Conservation (phyloP, 768 basidiomycete species). For the Exsudoporus frostii region DNA sequence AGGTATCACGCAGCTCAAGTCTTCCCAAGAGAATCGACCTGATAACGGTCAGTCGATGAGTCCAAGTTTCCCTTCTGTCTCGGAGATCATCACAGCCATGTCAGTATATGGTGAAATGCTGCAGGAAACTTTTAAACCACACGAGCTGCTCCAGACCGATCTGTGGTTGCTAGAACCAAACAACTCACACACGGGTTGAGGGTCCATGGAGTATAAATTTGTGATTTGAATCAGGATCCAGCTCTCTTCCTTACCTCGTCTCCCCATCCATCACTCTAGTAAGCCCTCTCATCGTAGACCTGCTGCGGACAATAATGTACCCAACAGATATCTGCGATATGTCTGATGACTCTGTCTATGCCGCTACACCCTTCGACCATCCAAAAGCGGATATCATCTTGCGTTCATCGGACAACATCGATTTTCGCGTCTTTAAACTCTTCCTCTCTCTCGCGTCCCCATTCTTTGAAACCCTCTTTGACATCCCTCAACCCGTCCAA, state of each 20-base stretch:
- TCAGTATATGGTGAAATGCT: too few species aligned
- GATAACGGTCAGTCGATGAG: too few species aligned
- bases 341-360: neutral
- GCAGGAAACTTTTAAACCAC: too few species aligned
- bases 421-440: conserved; percentile 26
- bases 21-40: too few species aligned
- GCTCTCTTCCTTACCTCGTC: neutral
- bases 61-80: too few species aligned
- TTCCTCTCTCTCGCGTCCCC: conserved; percentile 29
- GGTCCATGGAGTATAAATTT: neutral
- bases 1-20: too few species aligned
- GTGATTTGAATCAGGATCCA: neutral
- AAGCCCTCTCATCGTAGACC: neutral
- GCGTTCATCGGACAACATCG: conserved; percentile 27
- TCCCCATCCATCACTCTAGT: neutral
- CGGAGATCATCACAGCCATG: too few species aligned
- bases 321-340: neutral
- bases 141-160: too few species aligned
- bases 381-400: conserved; percentile 22
- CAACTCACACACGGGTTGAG: too few species aligned
- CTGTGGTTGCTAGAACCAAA: too few species aligned
- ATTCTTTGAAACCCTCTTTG: conserved; percentile 35
- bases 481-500: conserved; percentile 22
- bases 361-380: conserved; percentile 22
- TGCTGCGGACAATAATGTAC: neutral